These are phyloP conservation scores for Ampelocalamus luodianensis DNA, from an alignment of 176 grass and related monocot species.

Conservation along the genomic window DNA sequence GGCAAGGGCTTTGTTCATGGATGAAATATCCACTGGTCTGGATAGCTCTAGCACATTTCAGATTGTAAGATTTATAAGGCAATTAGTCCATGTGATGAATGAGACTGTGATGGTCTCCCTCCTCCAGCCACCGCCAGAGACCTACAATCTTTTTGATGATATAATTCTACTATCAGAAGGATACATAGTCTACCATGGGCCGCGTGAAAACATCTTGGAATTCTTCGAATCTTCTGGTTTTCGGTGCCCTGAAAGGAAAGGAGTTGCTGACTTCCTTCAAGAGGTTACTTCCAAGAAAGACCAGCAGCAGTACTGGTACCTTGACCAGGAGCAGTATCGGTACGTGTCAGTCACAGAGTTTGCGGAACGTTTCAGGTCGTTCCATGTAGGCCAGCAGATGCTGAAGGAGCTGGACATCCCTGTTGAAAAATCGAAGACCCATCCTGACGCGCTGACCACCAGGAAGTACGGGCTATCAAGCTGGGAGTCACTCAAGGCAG, in stretches of 20 bases:
- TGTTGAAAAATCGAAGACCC: constrained; percentile 43
- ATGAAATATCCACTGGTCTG: constrained; percentile 80
- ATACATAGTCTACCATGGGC: constrained; percentile 70
- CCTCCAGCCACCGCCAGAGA: constrained; percentile 79
- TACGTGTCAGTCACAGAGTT: constrained; percentile 57
- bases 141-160: constrained; percentile 75
- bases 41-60: constrained; percentile 81
- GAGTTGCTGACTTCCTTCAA: constrained; percentile 68
- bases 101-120: constrained; percentile 71
- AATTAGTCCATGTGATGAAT: constrained; percentile 71
- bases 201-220: constrained; percentile 58
- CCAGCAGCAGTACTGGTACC: constrained; percentile 65
- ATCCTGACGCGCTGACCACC: constrained; percentile 53
- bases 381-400: constrained; percentile 50
- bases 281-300: constrained; percentile 75
- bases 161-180: constrained; percentile 72
- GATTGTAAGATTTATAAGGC: constrained; percentile 65
- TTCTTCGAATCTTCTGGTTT: constrained; percentile 68
- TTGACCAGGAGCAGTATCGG: constrained; percentile 37
- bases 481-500: constrained; percentile 57
- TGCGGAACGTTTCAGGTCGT: constrained; percentile 50
- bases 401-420: constrained; percentile 50
- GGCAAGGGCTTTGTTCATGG: constrained; percentile 77
- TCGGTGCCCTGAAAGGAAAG: constrained; percentile 68
- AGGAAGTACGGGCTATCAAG: constrained; percentile 49